Base-by-base conservation (phyloP, 2,329 filamentous ascomycete species). In the Sphaceloma murrayae region DNA sequence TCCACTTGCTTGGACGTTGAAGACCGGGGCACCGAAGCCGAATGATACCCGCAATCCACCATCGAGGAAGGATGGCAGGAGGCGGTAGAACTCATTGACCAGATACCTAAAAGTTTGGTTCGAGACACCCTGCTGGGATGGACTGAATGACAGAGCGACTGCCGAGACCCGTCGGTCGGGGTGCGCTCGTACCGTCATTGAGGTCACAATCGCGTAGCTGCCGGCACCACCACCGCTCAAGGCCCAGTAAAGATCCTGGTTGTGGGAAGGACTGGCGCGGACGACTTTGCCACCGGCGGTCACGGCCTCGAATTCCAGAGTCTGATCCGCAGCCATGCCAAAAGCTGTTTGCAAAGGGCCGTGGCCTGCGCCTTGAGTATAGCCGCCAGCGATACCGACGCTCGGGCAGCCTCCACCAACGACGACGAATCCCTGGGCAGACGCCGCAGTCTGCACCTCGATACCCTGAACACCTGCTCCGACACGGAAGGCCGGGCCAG, bases 211-310 rank as follows among this genome's bases (percentile, higher is more conserved):
- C 2, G 66, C 77, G 51, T 72, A 81, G 21, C 67, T 78, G 11
- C 75, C 74, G 7, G 68, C 72, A 2, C 78, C 77, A 0, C 77
- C 75, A 3, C 77, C 76, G 31, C 65, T 65, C 1, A 80, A 58
- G 1, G 77, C 78, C 77, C 77, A 82, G 61, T 75, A 81, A 1
- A 82, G 62, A 42, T 80, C 77, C 0, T 62, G 46, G 50, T 80
- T 73, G 22, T 68, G 48, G 0, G 53, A 54, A 0, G 62, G 64
- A 3, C 64, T 69, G 0, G 74, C 74, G 2, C 58, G 67, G 1
- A 77, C 49, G n/a, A 69, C 53, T 11, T 64, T 47, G 2, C 76
- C 74, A 11, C 56, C 54, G 0, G 66, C 70, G 5, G 69, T 73
- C n/a, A 81, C 65, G 1, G 60, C 48, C 27, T 58, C 54, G 52